Conservation (phyloP, 148 eudicot genomes). For the Cornus florida region DNA sequence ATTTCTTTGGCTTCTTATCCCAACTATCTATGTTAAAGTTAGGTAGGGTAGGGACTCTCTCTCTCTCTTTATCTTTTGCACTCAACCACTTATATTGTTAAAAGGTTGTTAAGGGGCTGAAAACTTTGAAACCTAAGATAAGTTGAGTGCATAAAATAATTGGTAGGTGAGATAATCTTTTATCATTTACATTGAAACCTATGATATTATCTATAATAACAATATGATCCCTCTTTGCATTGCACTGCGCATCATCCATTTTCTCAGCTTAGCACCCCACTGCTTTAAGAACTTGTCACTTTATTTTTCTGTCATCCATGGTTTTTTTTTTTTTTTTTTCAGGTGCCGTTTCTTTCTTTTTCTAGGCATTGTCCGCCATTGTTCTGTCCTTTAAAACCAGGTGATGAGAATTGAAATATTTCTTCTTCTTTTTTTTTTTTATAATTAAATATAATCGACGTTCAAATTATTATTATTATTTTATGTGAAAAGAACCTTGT, state of each 20-base stretch:
- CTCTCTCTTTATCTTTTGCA: not conserved
- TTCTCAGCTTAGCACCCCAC: not conserved
- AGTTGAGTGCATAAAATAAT: not conserved
- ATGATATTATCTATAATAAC: not conserved
- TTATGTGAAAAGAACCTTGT: too few species aligned
- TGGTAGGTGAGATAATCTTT: too few species aligned
- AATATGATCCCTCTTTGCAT: too few species aligned
- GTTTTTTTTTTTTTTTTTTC: not conserved
- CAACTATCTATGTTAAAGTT: not conserved
- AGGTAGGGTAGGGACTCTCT: constrained; percentile 1
- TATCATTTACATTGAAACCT: too few species aligned
- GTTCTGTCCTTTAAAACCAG: too few species aligned
- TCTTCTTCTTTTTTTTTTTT: too few species aligned
- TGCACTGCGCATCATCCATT: too few species aligned
- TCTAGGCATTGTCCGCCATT: not conserved
- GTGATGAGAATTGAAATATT: too few species aligned
- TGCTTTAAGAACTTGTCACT: not conserved
- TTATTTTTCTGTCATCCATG: not conserved
- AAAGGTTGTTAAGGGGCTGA: not conserved
- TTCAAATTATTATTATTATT: too few species aligned
- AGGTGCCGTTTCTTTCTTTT: not conserved
- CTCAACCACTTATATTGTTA: not conserved
- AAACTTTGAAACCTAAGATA: not conserved
- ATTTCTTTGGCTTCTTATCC: not conserved
- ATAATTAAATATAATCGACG: too few species aligned